A percentile compares a stretch with the other conserved stretches of the same genome.
Conservation (phyloP, 2,329 filamentous ascomycete species). For the Nigrograna mackinnonii region DNA sequence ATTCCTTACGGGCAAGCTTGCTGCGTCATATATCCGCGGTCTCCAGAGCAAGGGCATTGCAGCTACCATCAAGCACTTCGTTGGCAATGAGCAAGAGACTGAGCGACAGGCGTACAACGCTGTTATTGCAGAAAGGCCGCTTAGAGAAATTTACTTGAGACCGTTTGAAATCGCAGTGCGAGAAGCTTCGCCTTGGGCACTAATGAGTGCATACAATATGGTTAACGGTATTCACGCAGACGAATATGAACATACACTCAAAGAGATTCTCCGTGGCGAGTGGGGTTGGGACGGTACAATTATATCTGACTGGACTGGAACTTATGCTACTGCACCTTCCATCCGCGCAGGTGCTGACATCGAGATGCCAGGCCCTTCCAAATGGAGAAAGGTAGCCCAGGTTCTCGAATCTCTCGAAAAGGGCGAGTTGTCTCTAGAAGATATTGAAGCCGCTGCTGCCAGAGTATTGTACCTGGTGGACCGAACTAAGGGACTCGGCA, state of each 20-base stretch:
- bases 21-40: slow-evolving; percentile 72
- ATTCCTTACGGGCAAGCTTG: slow-evolving; percentile 73
- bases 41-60: slow-evolving; percentile 74
- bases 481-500: slow-evolving; percentile 60
- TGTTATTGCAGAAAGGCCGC: slow-evolving; percentile 64
- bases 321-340: slow-evolving; percentile 42
- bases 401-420: slow-evolving; percentile 35
- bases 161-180: slow-evolving; percentile 75
- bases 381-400: slow-evolving; percentile 42
- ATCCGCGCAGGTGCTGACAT: slow-evolving; percentile 44
- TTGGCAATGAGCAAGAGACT: slow-evolving; percentile 75
- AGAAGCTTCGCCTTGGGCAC: slow-evolving; percentile 67
- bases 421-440: slow-evolving; percentile 53
- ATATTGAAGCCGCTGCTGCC: slow-evolving; percentile 46
- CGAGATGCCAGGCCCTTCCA: slow-evolving; percentile 46
- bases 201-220: slow-evolving; percentile 72
- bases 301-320: slow-evolving; percentile 48
- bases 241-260: slow-evolving; percentile 45
- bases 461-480: slow-evolving; percentile 67
- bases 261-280: slow-evolving; percentile 44
- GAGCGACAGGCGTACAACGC: slow-evolving; percentile 67
- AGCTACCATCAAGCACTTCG: slow-evolving; percentile 79
- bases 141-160: slow-evolving; percentile 73
- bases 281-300: slow-evolving; percentile 48
- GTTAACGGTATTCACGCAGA: slow-evolving; percentile 61